Conservation (phyloP, 208 protist species). For the Leishmania gerbilli region DNA sequence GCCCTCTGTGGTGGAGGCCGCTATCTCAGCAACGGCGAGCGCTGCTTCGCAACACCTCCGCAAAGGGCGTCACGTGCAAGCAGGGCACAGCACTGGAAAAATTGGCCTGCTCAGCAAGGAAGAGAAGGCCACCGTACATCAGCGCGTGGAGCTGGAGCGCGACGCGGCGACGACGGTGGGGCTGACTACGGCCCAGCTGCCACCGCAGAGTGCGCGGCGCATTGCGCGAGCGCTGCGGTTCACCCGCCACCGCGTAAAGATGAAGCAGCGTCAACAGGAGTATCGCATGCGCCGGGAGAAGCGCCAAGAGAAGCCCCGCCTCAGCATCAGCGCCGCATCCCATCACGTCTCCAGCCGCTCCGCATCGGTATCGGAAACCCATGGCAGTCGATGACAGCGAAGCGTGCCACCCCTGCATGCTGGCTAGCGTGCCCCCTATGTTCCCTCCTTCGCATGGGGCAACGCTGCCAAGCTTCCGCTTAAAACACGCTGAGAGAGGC, state of each 20-base stretch:
- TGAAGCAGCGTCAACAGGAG: slow-evolving; percentile 9
- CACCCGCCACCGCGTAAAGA: slow-evolving; percentile 20
- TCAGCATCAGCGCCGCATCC: neutral
- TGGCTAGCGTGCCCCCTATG: neutral
- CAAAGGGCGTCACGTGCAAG: slow-evolving; percentile 17
- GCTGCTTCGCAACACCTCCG: slow-evolving; percentile 1
- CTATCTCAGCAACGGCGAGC: slow-evolving; percentile 18
- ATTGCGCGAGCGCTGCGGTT: slow-evolving; percentile 38
- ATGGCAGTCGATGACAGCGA: neutral
- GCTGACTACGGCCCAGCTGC: slow-evolving; percentile 4
- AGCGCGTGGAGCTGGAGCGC: slow-evolving; percentile 36
- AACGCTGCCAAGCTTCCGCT: neutral
- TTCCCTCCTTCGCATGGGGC: neutral
- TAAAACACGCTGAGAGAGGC: neutral
- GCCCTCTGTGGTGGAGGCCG: slow-evolving; percentile 29
- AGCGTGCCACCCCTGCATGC: neutral
- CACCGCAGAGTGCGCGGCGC: slow-evolving; percentile 28
- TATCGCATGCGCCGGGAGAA: slow-evolving; percentile 9
- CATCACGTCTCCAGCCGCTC: neutral
- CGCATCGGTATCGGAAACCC: neutral
- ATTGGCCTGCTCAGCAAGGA: slow-evolving; percentile 24
- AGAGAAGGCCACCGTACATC: slow-evolving; percentile 31
- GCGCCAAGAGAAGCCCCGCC: neutral
- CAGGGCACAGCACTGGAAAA: slow-evolving; percentile 31
- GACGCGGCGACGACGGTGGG: slow-evolving; percentile 35